Evolutionary conservation across 768 basidiomycete genomes (phyloP).

Genomic region (Termitomyces sp.): DNA sequence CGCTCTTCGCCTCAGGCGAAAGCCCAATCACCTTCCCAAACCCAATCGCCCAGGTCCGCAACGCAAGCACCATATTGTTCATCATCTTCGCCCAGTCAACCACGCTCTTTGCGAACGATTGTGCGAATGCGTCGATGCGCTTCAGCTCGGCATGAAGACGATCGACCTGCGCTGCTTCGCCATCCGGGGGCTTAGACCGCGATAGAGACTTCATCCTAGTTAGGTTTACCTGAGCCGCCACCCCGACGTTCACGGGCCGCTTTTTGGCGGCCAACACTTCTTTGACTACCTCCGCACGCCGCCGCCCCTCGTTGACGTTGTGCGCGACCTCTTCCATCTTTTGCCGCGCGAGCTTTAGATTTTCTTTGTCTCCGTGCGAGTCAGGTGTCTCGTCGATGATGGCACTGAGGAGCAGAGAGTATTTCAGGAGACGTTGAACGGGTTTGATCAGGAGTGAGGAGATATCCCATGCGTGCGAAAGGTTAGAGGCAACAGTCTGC

Average conservation of each 20-base stretch:
- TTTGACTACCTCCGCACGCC: slow-evolving; percentile 75
- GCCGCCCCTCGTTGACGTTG: slow-evolving; percentile 74
- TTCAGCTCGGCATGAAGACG: slow-evolving; percentile 54
- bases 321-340: slow-evolving; percentile 71
- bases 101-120: slow-evolving; percentile 57
- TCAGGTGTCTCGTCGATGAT: slow-evolving; percentile 75
- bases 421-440: slow-evolving; percentile 93
- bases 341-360: slow-evolving; percentile 47
- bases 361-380: slow-evolving; percentile 60
- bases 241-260: slow-evolving; percentile 39
- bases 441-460: slow-evolving; percentile 95
- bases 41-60: slow-evolving; percentile 58
- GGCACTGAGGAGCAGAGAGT: slow-evolving; percentile 77
- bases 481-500: slow-evolving; percentile 58
- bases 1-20: slow-evolving; percentile 38
- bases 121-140: slow-evolving; percentile 52
- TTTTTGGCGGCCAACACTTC: slow-evolving; percentile 56
- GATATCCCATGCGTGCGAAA: slow-evolving; percentile 91
- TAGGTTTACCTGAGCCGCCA: slow-evolving; percentile 54
- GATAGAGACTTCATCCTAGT: slow-evolving; percentile 54
- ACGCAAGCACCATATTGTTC: slow-evolving; percentile 41
- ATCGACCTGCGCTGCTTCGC: slow-evolving; percentile 50
- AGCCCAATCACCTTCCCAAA: slow-evolving; percentile 71
- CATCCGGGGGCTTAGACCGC: slow-evolving; percentile 12
- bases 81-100: slow-evolving; percentile 60